Base-by-base conservation (phyloP, 2,329 filamentous ascomycete species). In the Blumeria graminis region DNA sequence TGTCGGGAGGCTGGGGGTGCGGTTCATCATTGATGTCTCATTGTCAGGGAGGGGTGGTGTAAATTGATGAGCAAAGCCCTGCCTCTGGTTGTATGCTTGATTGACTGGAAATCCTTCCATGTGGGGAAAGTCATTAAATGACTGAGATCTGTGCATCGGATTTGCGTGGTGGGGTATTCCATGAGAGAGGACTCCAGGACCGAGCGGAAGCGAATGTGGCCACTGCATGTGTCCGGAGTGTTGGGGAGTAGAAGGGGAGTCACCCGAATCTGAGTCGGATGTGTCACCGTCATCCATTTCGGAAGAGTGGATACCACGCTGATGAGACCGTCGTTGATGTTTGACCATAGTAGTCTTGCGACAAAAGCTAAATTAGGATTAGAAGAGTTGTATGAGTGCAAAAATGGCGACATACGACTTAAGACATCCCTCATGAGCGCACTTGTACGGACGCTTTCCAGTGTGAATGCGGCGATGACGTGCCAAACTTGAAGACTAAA, bases 301-400 rank as follows among this genome's bases (percentile, higher is more conserved):
- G 56, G 75, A 74, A 43, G 74, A 71, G 61, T 78, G 72, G 56
- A 76, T 68, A 39, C 77, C 66, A 60, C 76, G 73, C 62, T 80
- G 76, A 63, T 81, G 77, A 1, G 76, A 78, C 32, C 77, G 71
- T 55, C 77, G 71, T 64, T 81, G 77, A 64, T 81, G 78, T 68
- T 82, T 82, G 56, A 82, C 76, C 78, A 81, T 80, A 56, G 80
- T 84, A 5, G 80, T 84, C 67, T 84, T 84, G 56, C 81, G 74
- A 67, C 81, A 84, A 66, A 84, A 84, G 66, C 81, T 82, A 61
- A 4, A 10, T 28, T 22, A 28, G 18, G 46, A 57, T 65, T 52
- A 65, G 61, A 51, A 46, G 28, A 32, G 38, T 58, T 56, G 57
- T 53, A 58, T 48, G 28, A 56, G 58, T 39, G 38, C 38, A 18